Percentiles rank a stretch among this genome's conserved stretches.
These are phyloP conservation scores for Cladosporium velox DNA, from an alignment of 2,329 filamentous ascomycete genomes.

Conservation along the genomic window DNA sequence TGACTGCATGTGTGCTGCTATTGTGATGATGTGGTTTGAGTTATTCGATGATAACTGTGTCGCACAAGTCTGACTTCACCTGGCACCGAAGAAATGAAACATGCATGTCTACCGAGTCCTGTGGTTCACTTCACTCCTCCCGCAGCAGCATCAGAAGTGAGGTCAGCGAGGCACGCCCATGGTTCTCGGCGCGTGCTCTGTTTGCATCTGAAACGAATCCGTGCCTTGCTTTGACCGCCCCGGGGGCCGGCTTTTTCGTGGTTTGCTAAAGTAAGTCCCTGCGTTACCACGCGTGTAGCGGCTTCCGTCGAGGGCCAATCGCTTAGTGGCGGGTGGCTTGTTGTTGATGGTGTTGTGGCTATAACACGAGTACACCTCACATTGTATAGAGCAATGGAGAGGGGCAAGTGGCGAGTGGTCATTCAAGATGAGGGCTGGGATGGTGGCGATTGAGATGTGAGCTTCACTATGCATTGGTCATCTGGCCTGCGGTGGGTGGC, in stretches of 20 bases:
- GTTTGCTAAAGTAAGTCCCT: neutral
- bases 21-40: neutral
- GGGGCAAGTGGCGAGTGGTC: neutral
- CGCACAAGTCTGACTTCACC: neutral
- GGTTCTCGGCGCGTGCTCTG: slow-evolving; percentile 8
- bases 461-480: neutral
- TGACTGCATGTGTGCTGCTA: neutral
- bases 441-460: neutral
- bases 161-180: slow-evolving; percentile 5
- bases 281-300: neutral
- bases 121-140: neutral
- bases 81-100: neutral
- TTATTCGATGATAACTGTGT: neutral
- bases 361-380: neutral
- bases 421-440: neutral
- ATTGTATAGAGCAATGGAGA: neutral
- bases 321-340: slow-evolving; percentile 6
- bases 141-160: neutral
- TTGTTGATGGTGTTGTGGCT: neutral
- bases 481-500: neutral
- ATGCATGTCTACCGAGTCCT: neutral
- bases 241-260: neutral
- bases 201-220: slow-evolving; percentile 8
- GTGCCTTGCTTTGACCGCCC: slow-evolving; percentile 12
- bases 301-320: neutral